These are phyloP conservation scores for Coemansia javaensis DNA, from an alignment of 192 early-diverging fungal species.

Conservation along the genomic window DNA sequence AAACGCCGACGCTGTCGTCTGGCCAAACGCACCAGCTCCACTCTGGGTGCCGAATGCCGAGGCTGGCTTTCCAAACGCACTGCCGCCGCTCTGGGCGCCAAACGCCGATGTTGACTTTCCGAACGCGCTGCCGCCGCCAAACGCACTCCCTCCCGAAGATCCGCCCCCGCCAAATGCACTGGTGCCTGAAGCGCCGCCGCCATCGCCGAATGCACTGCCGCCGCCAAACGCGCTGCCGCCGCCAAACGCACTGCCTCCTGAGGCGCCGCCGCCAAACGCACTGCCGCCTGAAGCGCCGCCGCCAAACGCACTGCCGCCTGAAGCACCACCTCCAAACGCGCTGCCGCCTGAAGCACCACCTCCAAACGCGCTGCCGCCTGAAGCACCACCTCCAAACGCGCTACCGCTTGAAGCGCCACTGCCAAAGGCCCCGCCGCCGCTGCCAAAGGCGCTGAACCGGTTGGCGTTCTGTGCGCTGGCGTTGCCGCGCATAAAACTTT, in stretches of 20 bases:
- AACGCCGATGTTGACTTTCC: slow-evolving; percentile 7
- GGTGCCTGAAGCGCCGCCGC: slow-evolving; percentile 6
- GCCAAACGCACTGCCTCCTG: slow-evolving; percentile 7
- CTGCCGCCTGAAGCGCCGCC: slow-evolving; percentile 8
- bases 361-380: neutral
- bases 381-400: slow-evolving; percentile 7
- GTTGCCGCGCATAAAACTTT: slow-evolving; percentile 16
- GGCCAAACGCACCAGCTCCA: slow-evolving; percentile 1
- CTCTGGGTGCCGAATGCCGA: no score
- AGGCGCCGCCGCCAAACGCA: slow-evolving; percentile 8
- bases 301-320: neutral
- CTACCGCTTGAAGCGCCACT: slow-evolving; percentile 23
- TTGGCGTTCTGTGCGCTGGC: slow-evolving; percentile 30
- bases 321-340: slow-evolving; percentile 6
- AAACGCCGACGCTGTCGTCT: neutral
- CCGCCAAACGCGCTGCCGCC: slow-evolving; percentile 5
- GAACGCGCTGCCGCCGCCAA: slow-evolving; percentile 26
- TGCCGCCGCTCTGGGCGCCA: neutral
- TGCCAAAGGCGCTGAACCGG: slow-evolving; percentile 6
- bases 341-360: slow-evolving; percentile 9
- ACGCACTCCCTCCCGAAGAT: neutral
- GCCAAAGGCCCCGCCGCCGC: neutral
- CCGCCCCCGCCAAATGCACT: slow-evolving; percentile 8
- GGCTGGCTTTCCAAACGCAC: slow-evolving; percentile 1
- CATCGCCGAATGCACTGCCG: slow-evolving; percentile 3